Conservation (phyloP, 2,329 filamentous ascomycete genomes). For the Verruconis gallopava region DNA sequence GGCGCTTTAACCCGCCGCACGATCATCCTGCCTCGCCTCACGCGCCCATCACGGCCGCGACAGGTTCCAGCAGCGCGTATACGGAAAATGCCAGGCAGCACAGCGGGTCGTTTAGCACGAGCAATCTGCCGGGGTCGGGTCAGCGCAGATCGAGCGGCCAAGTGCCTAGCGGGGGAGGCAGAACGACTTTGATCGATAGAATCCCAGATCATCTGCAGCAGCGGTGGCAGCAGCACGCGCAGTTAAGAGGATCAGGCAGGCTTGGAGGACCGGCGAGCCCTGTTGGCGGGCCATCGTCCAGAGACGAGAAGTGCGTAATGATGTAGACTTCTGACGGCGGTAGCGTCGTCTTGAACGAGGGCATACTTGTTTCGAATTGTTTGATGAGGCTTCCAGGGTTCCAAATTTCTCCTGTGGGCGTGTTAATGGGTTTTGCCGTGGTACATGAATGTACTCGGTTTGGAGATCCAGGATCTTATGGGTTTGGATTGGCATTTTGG, state of each 20-base stretch:
- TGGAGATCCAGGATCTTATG: too few species aligned
- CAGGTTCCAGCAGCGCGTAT: conserved; percentile 8
- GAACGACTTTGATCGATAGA: conserved; percentile 3
- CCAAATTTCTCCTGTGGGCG: too few species aligned
- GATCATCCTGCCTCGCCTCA: conserved; percentile 30
- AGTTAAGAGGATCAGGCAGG: conserved; percentile 1
- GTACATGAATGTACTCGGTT: too few species aligned
- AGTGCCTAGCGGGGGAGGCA: background rate
- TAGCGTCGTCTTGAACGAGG: too few species aligned
- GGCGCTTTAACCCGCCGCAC: conserved; percentile 41
- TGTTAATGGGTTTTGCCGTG: too few species aligned
- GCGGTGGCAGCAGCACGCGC: too few species aligned
- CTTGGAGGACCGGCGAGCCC: background rate
- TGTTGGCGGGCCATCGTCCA: background rate
- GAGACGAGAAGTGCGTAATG: conserved; percentile 9
- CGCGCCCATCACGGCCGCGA: conserved; percentile 15
- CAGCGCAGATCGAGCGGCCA: background rate
- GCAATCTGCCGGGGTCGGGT: background rate
- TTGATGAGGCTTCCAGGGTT: too few species aligned
- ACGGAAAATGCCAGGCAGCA: conserved; percentile 3
- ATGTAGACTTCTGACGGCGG: conserved; percentile 13
- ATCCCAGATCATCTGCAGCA: background rate
- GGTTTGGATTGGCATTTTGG: too few species aligned
- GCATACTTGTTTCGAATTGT: too few species aligned
- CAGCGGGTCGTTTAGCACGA: background rate